Evolutionary conservation across 2,329 filamentous ascomycete genomes (phyloP).

Genomic region (Mycosphaerella arachidis): DNA sequence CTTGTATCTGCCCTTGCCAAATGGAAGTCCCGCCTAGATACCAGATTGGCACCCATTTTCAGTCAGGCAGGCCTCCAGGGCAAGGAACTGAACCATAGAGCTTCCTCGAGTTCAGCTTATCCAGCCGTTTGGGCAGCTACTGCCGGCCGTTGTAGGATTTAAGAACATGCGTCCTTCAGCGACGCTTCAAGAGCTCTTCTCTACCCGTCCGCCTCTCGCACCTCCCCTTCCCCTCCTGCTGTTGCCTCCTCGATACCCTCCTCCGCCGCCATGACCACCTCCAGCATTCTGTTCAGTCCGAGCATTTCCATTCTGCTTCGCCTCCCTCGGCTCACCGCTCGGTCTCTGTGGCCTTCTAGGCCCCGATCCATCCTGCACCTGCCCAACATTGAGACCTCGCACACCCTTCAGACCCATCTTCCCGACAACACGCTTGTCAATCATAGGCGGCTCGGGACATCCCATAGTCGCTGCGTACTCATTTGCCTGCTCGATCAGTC

Average conservation of each 20-base stretch:
- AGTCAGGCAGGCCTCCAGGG: too few species aligned
- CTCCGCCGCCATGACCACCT: conserved; percentile 8
- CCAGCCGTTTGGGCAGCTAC: too few species aligned
- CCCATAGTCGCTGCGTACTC: conserved; percentile 42
- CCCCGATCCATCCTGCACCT: conserved; percentile 6
- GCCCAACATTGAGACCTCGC: conserved; percentile 35
- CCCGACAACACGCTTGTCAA: conserved; percentile 43
- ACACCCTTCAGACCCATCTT: conserved; percentile 49
- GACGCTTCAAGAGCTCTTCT: neutral
- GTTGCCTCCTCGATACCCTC: conserved; percentile 8
- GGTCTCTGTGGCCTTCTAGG: neutral
- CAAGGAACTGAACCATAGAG: too few species aligned
- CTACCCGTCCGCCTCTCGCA: conserved; percentile 1
- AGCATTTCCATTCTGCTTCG: neutral
- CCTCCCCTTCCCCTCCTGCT: conserved; percentile 5
- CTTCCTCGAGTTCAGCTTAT: too few species aligned
- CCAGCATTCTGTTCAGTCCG: neutral
- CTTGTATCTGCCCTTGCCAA: too few species aligned
- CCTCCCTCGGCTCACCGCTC: neutral
- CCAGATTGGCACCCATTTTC: too few species aligned
- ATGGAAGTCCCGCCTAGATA: too few species aligned
- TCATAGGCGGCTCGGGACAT: conserved; percentile 43
- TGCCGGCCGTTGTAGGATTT: too few species aligned
- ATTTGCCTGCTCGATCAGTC: conserved; percentile 42
- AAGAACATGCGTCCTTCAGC: neutral